Evolutionary conservation across 139 green algal species (phyloP), one percentile per base, ranked within the genome.

Genomic region (Chlorella sorokiniana): DNA sequence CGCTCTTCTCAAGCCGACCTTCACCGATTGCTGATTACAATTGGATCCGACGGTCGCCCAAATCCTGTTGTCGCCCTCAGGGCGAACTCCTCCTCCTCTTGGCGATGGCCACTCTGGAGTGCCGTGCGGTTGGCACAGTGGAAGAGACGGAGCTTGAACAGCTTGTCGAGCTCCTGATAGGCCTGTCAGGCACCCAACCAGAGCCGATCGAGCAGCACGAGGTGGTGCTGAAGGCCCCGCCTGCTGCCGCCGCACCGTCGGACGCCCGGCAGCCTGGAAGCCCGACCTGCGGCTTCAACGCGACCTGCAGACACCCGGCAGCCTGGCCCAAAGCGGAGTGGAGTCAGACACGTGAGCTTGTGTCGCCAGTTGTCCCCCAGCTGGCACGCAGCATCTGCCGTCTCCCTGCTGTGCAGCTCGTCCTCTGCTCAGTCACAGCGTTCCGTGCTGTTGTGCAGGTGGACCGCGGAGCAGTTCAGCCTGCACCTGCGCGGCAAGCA

Each of bases 381-480:
- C 18, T 22, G 23, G 16, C n/a, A 22, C n/a, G 56, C 10, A 33
- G 56, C 56, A 65, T 31, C n/a, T 10, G 18, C 56, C 23, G 18
- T n/a, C 56, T 31, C 23, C 18, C 16, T 22, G 56, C 56, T n/a
- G n/a, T n/a, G n/a, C n/a, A n/a, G n/a, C n/a, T n/a, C n/a, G n/a
- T n/a, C n/a, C n/a, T n/a, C n/a, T n/a, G n/a, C n/a, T n/a, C n/a
- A n/a, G n/a, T n/a, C n/a, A n/a, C n/a, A n/a, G n/a, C n/a, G n/a
- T n/a, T n/a, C n/a, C n/a, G 6, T 65, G 56, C 33, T 31, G 23
- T 22, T 4, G 11, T 44, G 52, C 83, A 84, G 54, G 27, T 87
- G 83, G 83, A 41, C 25, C 6, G 83, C 35, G 31, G 33, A 35
- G n/a, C 76, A 87, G 52, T 87, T 85, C 67, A 61, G 70, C 67